Conservation (phyloP, 805 yeast species). For the Zygosaccharomyces kombuchaensis region DNA sequence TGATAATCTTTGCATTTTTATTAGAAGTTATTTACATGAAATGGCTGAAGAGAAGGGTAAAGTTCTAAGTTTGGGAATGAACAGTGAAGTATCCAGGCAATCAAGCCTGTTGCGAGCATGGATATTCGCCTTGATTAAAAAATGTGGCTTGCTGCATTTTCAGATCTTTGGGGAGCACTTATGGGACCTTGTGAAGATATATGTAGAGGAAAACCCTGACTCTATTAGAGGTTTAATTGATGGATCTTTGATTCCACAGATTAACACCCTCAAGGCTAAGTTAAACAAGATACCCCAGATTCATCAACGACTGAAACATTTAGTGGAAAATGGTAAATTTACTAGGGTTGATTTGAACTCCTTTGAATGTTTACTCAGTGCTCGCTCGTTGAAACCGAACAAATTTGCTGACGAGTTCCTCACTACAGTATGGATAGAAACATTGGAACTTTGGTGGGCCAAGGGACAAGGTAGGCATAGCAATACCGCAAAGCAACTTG, state of each 20-base stretch:
- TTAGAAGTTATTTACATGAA: constrained; percentile 56
- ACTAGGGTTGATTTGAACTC: constrained; percentile 42
- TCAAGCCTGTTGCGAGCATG: constrained; percentile 43
- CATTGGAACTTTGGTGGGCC: constrained; percentile 53
- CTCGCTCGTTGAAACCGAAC: constrained; percentile 24
- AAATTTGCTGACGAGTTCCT: constrained; percentile 55
- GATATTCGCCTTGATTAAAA: constrained; percentile 49
- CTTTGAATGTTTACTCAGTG: constrained; percentile 41
- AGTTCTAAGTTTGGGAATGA: constrained; percentile 66
- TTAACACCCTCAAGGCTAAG: constrained; percentile 30
- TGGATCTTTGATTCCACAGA: constrained; percentile 40
- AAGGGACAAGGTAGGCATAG: constrained; percentile 54
- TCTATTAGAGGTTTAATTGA: constrained; percentile 50
- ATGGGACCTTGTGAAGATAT: constrained; percentile 62
- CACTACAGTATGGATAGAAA: constrained; percentile 51
- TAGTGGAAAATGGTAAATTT: constrained; percentile 47
- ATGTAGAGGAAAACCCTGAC: constrained; percentile 41
- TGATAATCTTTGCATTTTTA: constrained; percentile 54
- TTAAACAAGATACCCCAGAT: constrained; percentile 38
- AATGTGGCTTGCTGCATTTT: constrained; percentile 51
- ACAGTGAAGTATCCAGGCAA: constrained; percentile 59
- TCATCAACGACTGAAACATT: constrained; percentile 49
- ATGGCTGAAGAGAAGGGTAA: constrained; percentile 56
- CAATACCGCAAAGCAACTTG: constrained; percentile 42
- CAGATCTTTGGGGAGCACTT: constrained; percentile 55